phyloP scores from a whole-genome alignment of 1,284 basidiomycete species.

The Cutaneotrichosporon mucoides region DNA sequence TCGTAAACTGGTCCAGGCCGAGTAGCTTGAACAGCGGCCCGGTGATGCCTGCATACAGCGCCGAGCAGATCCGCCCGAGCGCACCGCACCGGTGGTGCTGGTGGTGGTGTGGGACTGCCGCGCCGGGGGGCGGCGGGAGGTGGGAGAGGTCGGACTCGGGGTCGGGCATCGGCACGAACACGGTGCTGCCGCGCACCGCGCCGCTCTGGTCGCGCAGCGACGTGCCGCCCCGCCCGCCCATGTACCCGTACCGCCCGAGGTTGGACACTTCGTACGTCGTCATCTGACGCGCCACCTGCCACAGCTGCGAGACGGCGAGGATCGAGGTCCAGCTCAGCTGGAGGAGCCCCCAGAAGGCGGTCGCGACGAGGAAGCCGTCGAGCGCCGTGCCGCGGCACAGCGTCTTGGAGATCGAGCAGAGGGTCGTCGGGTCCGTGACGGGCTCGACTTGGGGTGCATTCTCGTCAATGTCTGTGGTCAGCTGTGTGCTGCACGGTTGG shows the following conservation, averaged over 20 bases:
- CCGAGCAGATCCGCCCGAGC: slow-evolving; percentile 37
- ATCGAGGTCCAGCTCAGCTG: slow-evolving; percentile 91
- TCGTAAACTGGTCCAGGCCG: slow-evolving; percentile 89
- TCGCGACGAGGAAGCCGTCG: slow-evolving; percentile 80
- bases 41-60: slow-evolving; percentile 24
- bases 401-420: slow-evolving; percentile 63
- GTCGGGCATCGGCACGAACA: slow-evolving; percentile 14
- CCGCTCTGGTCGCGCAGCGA: slow-evolving; percentile 48
- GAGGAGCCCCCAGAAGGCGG: slow-evolving; percentile 77
- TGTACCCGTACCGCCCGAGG: slow-evolving; percentile 89
- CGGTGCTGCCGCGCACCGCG: slow-evolving; percentile 35
- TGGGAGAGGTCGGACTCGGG: not conserved
- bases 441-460: slow-evolving; percentile 49
- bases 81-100: slow-evolving; percentile 45
- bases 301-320: slow-evolving; percentile 77
- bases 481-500: not conserved
- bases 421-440: slow-evolving; percentile 50
- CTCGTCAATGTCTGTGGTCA: slow-evolving; percentile 42
- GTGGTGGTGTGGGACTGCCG: slow-evolving; percentile 22
- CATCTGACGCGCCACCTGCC: slow-evolving; percentile 91
- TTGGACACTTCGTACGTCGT: slow-evolving; percentile 96
- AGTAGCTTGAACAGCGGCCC: slow-evolving; percentile 69
- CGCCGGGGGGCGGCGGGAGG: slow-evolving; percentile 1
- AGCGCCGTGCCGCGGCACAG: slow-evolving; percentile 62
- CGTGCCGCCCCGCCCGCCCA: slow-evolving; percentile 79